These are phyloP conservation scores for Fulvia fulva DNA, from an alignment of 2,329 filamentous ascomycete genomes.

Conservation along the genomic window DNA sequence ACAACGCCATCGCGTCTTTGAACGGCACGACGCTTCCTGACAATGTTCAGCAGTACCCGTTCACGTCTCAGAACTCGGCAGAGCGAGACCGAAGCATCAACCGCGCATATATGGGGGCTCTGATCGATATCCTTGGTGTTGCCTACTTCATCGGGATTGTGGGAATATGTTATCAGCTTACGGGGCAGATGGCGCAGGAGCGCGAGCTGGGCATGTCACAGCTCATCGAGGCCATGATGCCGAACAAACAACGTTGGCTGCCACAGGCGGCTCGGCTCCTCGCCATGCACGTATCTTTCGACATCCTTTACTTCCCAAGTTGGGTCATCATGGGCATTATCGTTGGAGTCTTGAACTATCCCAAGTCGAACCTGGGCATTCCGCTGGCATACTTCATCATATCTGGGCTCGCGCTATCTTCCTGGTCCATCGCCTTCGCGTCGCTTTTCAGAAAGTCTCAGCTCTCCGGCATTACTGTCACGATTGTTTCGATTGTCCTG, in stretches of 20 bases:
- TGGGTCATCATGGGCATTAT: slow-evolving; percentile 77
- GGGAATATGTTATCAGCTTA: slow-evolving; percentile 80
- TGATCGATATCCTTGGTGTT: slow-evolving; percentile 73
- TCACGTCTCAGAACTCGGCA: slow-evolving; percentile 65
- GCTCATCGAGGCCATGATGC: slow-evolving; percentile 88
- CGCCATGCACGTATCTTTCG: slow-evolving; percentile 76
- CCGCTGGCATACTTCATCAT: slow-evolving; percentile 64
- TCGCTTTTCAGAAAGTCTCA: slow-evolving; percentile 85
- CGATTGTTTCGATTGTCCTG: slow-evolving; percentile 68
- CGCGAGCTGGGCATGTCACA: slow-evolving; percentile 83
- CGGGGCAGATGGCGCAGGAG: slow-evolving; percentile 80
- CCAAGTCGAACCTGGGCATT: slow-evolving; percentile 41
- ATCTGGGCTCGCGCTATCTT: slow-evolving; percentile 71
- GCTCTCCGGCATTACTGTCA: slow-evolving; percentile 76
- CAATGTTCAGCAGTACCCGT: slow-evolving; percentile 63
- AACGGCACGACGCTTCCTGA: slow-evolving; percentile 42
- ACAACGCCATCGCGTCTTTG: slow-evolving; percentile 63
- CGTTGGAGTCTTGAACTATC: slow-evolving; percentile 57
- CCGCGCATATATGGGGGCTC: slow-evolving; percentile 64
- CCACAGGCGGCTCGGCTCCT: slow-evolving; percentile 73
- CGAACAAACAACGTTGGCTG: slow-evolving; percentile 68
- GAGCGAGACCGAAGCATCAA: slow-evolving; percentile 65
- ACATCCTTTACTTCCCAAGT: slow-evolving; percentile 72
- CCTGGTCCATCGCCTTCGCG: slow-evolving; percentile 75
- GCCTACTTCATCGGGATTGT: slow-evolving; percentile 76